Percentiles rank a stretch among this genome's conserved stretches.
phyloP scores from a whole-genome alignment of 2,329 filamentous ascomycete species.

The Fusarium algeriense region DNA sequence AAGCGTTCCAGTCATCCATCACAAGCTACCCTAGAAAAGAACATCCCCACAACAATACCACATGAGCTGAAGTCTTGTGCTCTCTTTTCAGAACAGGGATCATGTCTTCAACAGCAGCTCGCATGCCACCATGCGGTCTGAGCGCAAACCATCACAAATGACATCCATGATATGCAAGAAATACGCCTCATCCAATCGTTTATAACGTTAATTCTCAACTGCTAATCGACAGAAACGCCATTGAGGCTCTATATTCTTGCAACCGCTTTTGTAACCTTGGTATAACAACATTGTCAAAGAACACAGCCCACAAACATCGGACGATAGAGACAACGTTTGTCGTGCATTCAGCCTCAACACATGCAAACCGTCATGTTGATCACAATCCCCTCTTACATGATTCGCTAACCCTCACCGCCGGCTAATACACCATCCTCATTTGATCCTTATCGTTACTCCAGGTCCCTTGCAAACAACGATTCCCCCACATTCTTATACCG shows the following conservation, averaged over 20 bases:
- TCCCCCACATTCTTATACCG: constrained; percentile 20
- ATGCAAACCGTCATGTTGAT: constrained; percentile 5
- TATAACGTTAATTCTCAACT: background rate
- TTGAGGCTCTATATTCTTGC: background rate
- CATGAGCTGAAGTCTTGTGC: constrained; percentile 4
- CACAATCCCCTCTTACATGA: background rate
- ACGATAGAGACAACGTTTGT: background rate
- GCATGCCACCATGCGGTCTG: constrained; percentile 24
- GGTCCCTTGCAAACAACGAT: constrained; percentile 6
- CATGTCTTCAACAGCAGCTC: constrained; percentile 12
- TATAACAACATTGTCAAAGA: background rate
- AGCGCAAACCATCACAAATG: constrained; percentile 24
- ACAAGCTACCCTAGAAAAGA: constrained; percentile 14
- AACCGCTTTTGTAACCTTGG: background rate
- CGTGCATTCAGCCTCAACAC: constrained; percentile 17
- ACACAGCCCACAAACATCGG: background rate
- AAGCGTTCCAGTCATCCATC: constrained; percentile 4
- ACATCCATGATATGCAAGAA: constrained; percentile 4
- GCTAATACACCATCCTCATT: background rate
- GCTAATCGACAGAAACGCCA: background rate
- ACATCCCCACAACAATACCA: constrained; percentile 11
- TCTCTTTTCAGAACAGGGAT: constrained; percentile 12
- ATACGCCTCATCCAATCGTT: constrained; percentile 4
- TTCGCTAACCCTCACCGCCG: constrained; percentile 32
- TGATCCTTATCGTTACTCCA: constrained; percentile 9